Percentiles rank a stretch among this genome's conserved stretches.
Conservation (phyloP, 768 basidiomycete species). For the Hysterangium stoloniferum region DNA sequence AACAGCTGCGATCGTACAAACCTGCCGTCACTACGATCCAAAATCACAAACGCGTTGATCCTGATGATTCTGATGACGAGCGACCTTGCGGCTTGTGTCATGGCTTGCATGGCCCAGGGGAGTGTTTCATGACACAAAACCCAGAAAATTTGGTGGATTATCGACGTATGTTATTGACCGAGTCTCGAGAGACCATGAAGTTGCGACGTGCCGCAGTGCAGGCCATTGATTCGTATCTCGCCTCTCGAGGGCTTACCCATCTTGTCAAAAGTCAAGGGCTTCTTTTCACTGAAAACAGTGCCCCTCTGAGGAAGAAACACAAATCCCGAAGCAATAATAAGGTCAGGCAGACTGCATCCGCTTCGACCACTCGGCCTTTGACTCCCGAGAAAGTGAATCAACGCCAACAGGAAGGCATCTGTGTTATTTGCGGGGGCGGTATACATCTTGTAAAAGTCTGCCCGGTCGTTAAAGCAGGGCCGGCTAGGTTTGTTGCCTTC, state of each 20-base stretch:
- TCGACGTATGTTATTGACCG: slow-evolving; percentile 54
- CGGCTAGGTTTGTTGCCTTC: slow-evolving; percentile 46
- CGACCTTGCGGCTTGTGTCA: slow-evolving; percentile 59
- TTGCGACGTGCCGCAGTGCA: slow-evolving; percentile 54
- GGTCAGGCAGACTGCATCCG: slow-evolving; percentile 24
- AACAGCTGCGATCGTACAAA: background rate
- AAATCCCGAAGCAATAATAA: slow-evolving; percentile 13
- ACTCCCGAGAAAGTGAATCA: slow-evolving; percentile 29
- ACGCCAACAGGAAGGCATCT: slow-evolving; percentile 26
- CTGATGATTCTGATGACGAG: slow-evolving; percentile 15
- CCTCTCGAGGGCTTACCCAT: slow-evolving; percentile 44
- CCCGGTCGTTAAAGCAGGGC: slow-evolving; percentile 43
- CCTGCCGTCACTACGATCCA: slow-evolving; percentile 12
- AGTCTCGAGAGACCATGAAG: slow-evolving; percentile 60
- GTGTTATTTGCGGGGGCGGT: slow-evolving; percentile 42
- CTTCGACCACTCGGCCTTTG: slow-evolving; percentile 15
- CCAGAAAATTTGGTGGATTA: slow-evolving; percentile 64
- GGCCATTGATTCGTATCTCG: slow-evolving; percentile 61
- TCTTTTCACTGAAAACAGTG: slow-evolving; percentile 19
- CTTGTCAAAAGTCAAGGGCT: slow-evolving; percentile 61
- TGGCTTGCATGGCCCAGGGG: slow-evolving; percentile 36
- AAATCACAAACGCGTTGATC: slow-evolving; percentile 3
- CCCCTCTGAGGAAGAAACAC: background rate
- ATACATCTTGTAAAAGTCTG: slow-evolving; percentile 48
- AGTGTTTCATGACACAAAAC: slow-evolving; percentile 57